A percentile compares a stretch with the other conserved stretches of the same genome.
Evolutionary conservation across 148 eudicot species (phyloP).

Genomic region (Talinum fruticosum): DNA sequence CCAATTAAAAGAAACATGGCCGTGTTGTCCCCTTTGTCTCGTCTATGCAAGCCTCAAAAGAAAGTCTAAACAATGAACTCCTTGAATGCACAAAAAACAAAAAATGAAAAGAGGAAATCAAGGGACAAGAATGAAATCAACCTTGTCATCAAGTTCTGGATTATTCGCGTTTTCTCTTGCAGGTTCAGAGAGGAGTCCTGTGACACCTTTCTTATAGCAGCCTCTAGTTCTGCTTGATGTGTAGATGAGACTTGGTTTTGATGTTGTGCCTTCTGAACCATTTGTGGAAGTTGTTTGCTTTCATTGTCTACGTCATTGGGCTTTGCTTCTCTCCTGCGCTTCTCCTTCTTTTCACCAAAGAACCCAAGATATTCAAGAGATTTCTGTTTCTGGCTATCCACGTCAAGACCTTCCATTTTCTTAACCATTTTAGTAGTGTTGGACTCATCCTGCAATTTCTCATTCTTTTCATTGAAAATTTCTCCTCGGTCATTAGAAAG

Average conservation of each 20-base stretch:
- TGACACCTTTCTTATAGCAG: constrained; percentile 59
- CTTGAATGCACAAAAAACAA: neutral
- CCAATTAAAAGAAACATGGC: neutral
- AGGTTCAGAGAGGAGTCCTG: constrained; percentile 62
- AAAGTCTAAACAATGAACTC: neutral
- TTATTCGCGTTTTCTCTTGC: constrained; percentile 52
- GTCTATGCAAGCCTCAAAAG: neutral
- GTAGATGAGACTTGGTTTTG: constrained; percentile 35
- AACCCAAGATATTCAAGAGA: constrained; percentile 21
- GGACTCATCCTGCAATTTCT: constrained; percentile 22
- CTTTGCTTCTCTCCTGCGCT: constrained; percentile 21
- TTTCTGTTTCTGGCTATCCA: constrained; percentile 30
- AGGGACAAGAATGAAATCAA: constrained; percentile 15
- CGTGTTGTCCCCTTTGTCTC: no score
- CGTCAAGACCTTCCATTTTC: constrained; percentile 25
- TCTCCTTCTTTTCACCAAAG: constrained; percentile 37
- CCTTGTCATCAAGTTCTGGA: constrained; percentile 75
- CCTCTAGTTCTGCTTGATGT: constrained; percentile 64
- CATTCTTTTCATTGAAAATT: constrained; percentile 17
- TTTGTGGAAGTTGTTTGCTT: constrained; percentile 21
- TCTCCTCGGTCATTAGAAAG: constrained; percentile 23
- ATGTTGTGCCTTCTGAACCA: constrained; percentile 24
- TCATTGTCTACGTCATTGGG: constrained; percentile 24
- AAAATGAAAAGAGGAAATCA: neutral
- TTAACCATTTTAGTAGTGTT: constrained; percentile 29